A percentile compares a stretch with the other conserved stretches of the same genome.
Evolutionary conservation across 352 stramenopile species (phyloP).

Genomic region (Phytophthora pini): DNA sequence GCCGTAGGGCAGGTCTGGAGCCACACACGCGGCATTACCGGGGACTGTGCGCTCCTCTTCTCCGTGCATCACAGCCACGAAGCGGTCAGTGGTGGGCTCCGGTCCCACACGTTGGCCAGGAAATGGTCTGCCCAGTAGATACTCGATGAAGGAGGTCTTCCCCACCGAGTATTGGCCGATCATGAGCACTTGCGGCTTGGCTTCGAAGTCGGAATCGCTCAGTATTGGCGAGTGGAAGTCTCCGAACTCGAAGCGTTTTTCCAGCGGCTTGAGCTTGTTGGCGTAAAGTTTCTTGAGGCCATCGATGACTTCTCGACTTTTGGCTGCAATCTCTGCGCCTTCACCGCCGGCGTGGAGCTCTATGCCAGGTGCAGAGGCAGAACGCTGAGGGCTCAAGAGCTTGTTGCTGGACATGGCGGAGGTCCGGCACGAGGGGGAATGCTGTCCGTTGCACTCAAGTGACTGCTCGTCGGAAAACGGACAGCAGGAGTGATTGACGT

Average conservation of each 20-base stretch:
- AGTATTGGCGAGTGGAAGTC: conserved; percentile 94
- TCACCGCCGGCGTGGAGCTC: conserved; percentile 54
- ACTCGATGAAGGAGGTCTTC: conserved; percentile 98
- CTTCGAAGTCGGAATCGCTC: conserved; percentile 96
- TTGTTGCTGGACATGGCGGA: conserved; percentile 25
- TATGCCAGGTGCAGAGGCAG: conserved; percentile 25
- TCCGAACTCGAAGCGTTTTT: conserved; percentile 94
- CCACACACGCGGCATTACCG: conserved; percentile 96
- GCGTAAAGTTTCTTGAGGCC: conserved; percentile 85
- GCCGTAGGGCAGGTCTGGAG: conserved; percentile 94
- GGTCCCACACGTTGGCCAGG: conserved; percentile 97
- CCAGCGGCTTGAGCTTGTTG: conserved; percentile 80
- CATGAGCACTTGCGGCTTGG: conserved; percentile 98
- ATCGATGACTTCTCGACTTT: conserved; percentile 77
- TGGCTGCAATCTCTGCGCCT: conserved; percentile 66
- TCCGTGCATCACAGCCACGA: conserved; percentile 98
- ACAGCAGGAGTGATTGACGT: conserved; percentile 10
- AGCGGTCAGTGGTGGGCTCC: conserved; percentile 98
- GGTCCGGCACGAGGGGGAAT: conserved; percentile 6
- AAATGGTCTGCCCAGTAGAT: conserved; percentile 96
- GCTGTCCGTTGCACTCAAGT: conserved; percentile 14
- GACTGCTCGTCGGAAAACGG: conserved; percentile 5
- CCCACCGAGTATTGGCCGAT: conserved; percentile 98
- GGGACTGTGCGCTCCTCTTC: conserved; percentile 96
- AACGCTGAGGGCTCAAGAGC: conserved; percentile 20